Evolutionary conservation across 306 rosid genomes (phyloP), one percentile per base, ranked within the genome.

Genomic region (Alnus glutinosa): DNA sequence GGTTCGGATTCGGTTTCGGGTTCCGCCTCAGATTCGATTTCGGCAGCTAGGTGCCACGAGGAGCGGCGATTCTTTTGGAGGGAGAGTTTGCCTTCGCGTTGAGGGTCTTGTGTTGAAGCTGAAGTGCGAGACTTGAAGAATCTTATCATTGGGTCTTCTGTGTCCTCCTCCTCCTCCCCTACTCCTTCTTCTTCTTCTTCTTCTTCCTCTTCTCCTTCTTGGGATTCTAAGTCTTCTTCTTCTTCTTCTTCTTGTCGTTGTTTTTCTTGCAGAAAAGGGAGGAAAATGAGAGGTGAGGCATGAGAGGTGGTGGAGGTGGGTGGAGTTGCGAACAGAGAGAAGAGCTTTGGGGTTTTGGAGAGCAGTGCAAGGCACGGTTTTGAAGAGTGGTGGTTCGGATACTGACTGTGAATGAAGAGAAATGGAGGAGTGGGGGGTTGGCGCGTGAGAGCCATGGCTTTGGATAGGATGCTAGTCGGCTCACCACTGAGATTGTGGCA

Each of bases 41-140:
- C 81, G 2, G 83, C 28, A 74, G 97, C 92, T 28, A 89, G 91
- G 37, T 79, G 90, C 97, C 97, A 92, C 5, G 88, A 64, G 18
- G 79, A 49, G 36, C 83, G 89, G 5, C 89, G 96, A 73, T 87
- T 87, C 73, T 67, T 84, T 61, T 88, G 89, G 57, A 89, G 88
- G 71, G 81, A 67, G 18, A 86, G 9, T 50, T 82, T 86, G 64
- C 89, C 92, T 82, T 90, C 85, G 9, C 37, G 70, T 48, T 58
- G 63, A 55, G 97, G 89, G 83, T 92, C 92, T 80, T 83, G 76
- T 18, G 82, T 82, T 44, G 94, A 55, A 82, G 44, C 34, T 5
- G 8, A 73, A 32, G 82, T 19, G 46, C 90, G 83, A 16, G 85
- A 88, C 79, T 85, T 84, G 76, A 92, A 91, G 85, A 88, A 94